Percentiles rank a stretch among this genome's conserved stretches.
Conservation (phyloP, 768 basidiomycete genomes). For the Podaxis carcinomalis region DNA sequence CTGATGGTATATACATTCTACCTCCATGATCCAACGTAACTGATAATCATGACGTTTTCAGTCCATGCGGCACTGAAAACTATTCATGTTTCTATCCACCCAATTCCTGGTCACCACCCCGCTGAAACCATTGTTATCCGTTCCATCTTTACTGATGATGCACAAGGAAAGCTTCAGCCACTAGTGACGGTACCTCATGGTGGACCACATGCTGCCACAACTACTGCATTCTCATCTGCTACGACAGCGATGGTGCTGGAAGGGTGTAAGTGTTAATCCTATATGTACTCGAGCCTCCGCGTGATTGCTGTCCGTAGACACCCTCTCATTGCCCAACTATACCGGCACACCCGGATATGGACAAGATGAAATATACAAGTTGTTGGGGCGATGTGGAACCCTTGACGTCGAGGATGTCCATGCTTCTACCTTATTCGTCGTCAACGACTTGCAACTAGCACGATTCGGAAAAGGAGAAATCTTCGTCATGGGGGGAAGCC, state of each 20-base stretch:
- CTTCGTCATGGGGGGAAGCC: conserved; percentile 61
- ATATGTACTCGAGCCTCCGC: background rate
- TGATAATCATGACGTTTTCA: conserved; percentile 16
- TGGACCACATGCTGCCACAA: conserved; percentile 51
- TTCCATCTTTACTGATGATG: conserved; percentile 16
- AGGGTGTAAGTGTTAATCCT: conserved; percentile 46
- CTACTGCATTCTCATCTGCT: conserved; percentile 43
- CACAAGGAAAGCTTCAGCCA: conserved; percentile 25
- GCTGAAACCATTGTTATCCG: conserved; percentile 54
- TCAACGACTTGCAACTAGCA: conserved; percentile 41
- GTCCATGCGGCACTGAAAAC: conserved; percentile 37
- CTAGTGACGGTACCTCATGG: conserved; percentile 58
- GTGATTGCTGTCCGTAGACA: conserved; percentile 34
- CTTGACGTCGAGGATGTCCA: conserved; percentile 67
- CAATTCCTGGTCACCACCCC: conserved; percentile 44
- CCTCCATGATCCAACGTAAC: background rate
- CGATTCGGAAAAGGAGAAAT: conserved; percentile 45
- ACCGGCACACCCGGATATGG: conserved; percentile 67
- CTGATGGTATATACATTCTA: conserved; percentile 31
- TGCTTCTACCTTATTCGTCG: conserved; percentile 46
- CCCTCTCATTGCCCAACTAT: conserved; percentile 60
- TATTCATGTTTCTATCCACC: conserved; percentile 40
- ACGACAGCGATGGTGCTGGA: conserved; percentile 46
- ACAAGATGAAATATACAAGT: conserved; percentile 47
- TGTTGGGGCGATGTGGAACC: conserved; percentile 57